phyloP scores from a whole-genome alignment of 805 yeast species.

The Candida odintsovae region DNA sequence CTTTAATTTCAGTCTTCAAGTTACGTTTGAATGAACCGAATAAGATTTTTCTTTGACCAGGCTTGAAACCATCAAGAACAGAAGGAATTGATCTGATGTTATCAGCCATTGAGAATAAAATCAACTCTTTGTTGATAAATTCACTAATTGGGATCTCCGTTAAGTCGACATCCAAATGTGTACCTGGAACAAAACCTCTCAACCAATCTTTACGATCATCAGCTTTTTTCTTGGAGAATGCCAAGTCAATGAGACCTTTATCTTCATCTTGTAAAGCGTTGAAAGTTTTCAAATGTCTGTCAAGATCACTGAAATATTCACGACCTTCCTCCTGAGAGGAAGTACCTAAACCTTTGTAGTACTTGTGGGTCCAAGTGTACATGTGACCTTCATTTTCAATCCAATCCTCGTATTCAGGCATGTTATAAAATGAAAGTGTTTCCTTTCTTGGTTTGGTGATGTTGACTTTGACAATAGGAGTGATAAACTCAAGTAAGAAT shows the following conservation, averaged over 20 bases:
- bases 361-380: conserved; percentile 86
- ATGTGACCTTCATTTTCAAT: conserved; percentile 72
- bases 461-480: conserved; percentile 92
- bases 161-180: conserved; percentile 77
- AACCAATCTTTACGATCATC: conserved; percentile 98
- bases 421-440: conserved; percentile 74
- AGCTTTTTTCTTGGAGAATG: conserved; percentile 91
- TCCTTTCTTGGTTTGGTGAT: conserved; percentile 56
- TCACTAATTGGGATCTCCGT: conserved; percentile 82
- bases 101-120: conserved; percentile 94
- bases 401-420: conserved; percentile 97
- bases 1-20: conserved; percentile 72
- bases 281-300: conserved; percentile 79
- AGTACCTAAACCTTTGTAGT: conserved; percentile 98
- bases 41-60: conserved; percentile 92
- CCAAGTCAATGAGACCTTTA: conserved; percentile 74
- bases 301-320: conserved; percentile 82
- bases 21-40: conserved; percentile 84
- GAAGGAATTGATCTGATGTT: conserved; percentile 93
- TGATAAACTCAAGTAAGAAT: conserved; percentile 86
- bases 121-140: conserved; percentile 91
- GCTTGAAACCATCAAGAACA: conserved; percentile 91
- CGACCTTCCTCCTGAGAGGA: conserved; percentile 78
- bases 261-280: conserved; percentile 78
- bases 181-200: conserved; percentile 85